These are phyloP conservation scores for Nitzschia putrida DNA, from an alignment of 108 stramenopile species.

Conservation along the genomic window DNA sequence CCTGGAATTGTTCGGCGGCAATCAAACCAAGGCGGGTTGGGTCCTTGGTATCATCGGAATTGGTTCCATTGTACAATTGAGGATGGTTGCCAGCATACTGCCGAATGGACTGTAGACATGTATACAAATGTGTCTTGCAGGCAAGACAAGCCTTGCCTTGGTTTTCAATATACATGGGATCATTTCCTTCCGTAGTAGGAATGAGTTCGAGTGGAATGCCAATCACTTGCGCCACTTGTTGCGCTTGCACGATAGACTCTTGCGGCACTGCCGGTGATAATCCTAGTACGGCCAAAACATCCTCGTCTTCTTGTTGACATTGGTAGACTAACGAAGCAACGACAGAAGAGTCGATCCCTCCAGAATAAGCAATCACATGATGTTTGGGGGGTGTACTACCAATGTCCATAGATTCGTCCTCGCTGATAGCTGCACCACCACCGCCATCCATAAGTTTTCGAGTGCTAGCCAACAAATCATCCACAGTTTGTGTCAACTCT, in stretches of 20 bases:
- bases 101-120: conserved; percentile 41
- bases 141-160: conserved; percentile 89
- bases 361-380: conserved; percentile 87
- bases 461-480: conserved; percentile 34
- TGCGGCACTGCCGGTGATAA: conserved; percentile 81
- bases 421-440: neutral
- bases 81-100: conserved; percentile 14
- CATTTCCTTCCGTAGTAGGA: conserved; percentile 74
- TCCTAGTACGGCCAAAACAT: conserved; percentile 81
- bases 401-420: neutral
- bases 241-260: conserved; percentile 72
- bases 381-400: neutral
- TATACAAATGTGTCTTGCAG: conserved; percentile 95
- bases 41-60: conserved; percentile 85
- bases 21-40: conserved; percentile 83
- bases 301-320: conserved; percentile 11
- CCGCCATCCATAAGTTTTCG: conserved; percentile 35
- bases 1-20: conserved; percentile 72
- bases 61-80: conserved; percentile 94
- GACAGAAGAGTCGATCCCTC: conserved; percentile 91
- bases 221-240: conserved; percentile 66
- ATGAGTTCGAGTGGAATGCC: conserved; percentile 69
- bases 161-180: conserved; percentile 81
- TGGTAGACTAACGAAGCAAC: conserved; percentile 76
- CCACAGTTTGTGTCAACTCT: conserved; percentile 26